These are phyloP conservation scores for Talaromyces sp. DNA, from an alignment of 2,329 filamentous ascomycete species.

Conservation along the genomic window DNA sequence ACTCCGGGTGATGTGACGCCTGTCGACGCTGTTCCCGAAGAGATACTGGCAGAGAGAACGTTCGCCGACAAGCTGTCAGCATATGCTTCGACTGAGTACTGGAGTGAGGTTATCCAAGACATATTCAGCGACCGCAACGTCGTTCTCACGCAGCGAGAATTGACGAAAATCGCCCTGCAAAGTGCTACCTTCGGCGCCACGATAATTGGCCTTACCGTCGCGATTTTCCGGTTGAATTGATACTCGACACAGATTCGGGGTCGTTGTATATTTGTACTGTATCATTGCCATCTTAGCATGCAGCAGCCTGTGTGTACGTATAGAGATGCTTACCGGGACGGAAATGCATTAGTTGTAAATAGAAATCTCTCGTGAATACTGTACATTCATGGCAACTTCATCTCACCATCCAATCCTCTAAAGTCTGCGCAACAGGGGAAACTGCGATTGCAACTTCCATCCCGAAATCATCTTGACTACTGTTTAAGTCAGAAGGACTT, in stretches of 20 bases:
- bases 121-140: conserved; percentile 64
- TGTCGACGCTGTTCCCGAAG: background rate
- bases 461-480: background rate
- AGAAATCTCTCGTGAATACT: background rate
- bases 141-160: conserved; percentile 63
- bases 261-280: background rate
- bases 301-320: background rate
- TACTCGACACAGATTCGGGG: background rate
- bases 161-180: conserved; percentile 66
- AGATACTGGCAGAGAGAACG: background rate
- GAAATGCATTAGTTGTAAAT: conserved; percentile 4
- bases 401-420: background rate
- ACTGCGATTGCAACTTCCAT: background rate
- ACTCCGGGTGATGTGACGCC: conserved; percentile 8
- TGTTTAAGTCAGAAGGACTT: background rate
- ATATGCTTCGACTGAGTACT: conserved; percentile 38
- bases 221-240: conserved; percentile 47
- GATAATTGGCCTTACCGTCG: conserved; percentile 52
- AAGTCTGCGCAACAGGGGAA: background rate
- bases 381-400: background rate
- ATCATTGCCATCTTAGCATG: conserved; percentile 1
- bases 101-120: conserved; percentile 53
- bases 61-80: conserved; percentile 14
- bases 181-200: conserved; percentile 64
- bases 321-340: background rate